A percentile compares a stretch with the other conserved stretches of the same genome.
Evolutionary conservation across 108 stramenopile genomes (phyloP).

Genomic region (Nitzschia sp.): DNA sequence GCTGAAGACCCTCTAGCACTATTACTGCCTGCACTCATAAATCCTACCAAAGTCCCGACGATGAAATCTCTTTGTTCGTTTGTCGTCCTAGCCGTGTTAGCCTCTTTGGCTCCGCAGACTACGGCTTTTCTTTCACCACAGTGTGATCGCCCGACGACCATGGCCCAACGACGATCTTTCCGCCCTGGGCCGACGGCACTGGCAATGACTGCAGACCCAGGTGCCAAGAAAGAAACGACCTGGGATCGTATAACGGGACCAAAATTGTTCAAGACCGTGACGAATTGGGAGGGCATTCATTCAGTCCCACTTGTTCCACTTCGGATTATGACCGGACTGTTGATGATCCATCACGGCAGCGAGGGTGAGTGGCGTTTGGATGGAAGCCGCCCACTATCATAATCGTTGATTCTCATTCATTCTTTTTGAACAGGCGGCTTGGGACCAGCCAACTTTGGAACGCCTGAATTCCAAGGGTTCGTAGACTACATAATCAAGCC

Average conservation of each 20-base stretch:
- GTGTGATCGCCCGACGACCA: not conserved
- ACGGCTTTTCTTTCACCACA: not conserved
- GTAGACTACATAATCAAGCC: slow-evolving; percentile 41
- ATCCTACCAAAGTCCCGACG: too few species aligned
- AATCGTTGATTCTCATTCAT: not conserved
- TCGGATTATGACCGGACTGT: slow-evolving; percentile 42
- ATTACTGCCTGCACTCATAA: too few species aligned
- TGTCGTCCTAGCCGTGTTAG: too few species aligned
- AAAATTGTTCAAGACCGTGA: slow-evolving; percentile 59
- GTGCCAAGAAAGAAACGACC: slow-evolving; percentile 32
- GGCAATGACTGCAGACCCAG: not conserved
- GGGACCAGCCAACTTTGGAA: slow-evolving; percentile 33
- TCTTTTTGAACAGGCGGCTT: slow-evolving; percentile 30
- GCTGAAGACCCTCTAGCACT: too few species aligned
- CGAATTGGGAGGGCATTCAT: slow-evolving; percentile 49
- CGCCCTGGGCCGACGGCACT: not conserved
- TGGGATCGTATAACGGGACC: slow-evolving; percentile 55
- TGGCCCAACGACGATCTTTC: not conserved
- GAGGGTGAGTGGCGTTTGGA: slow-evolving; percentile 29
- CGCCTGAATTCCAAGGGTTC: slow-evolving; percentile 54
- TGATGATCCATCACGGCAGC: slow-evolving; percentile 58
- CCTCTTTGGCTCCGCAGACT: too few species aligned
- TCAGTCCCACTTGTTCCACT: slow-evolving; percentile 48
- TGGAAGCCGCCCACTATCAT: not conserved
- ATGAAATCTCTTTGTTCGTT: too few species aligned